Evolutionary conservation across 768 basidiomycete genomes (phyloP).

Genomic region (Krasilnikovozyma curviuscula): DNA sequence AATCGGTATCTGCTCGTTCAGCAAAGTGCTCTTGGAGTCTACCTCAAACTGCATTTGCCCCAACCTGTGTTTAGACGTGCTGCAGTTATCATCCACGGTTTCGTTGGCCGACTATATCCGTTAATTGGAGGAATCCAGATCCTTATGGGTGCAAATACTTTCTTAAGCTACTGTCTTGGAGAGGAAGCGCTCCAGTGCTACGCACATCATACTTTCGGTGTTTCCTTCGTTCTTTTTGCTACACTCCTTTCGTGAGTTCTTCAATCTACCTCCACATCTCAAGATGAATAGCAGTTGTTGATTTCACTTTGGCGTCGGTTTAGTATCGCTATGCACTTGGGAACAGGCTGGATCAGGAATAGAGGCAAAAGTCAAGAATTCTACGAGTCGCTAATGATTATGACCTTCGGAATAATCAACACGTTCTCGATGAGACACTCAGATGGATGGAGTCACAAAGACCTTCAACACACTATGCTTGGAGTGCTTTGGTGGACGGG

Average conservation of each 20-base stretch:
- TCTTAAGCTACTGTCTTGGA: conserved; percentile 2
- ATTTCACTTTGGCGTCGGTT: no score
- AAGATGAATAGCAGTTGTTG: background rate
- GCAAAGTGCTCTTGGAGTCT: conserved; percentile 60
- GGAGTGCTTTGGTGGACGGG: conserved; percentile 56
- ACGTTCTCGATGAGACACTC: conserved; percentile 10
- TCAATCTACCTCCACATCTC: background rate
- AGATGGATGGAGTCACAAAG: conserved; percentile 11
- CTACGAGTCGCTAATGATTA: conserved; percentile 13
- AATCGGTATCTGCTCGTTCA: conserved; percentile 1
- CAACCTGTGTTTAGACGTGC: conserved; percentile 1
- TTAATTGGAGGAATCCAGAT: conserved; percentile 6
- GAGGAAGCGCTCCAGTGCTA: conserved; percentile 9
- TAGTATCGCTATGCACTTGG: conserved; percentile 7
- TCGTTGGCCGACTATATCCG: conserved; percentile 8
- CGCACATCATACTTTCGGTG: conserved; percentile 8
- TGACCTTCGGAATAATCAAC: background rate
- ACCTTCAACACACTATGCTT: conserved; percentile 6
- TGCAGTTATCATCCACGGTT: background rate
- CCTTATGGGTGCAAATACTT: conserved; percentile 3
- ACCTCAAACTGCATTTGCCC: conserved; percentile 79
- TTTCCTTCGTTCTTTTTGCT: conserved; percentile 3
- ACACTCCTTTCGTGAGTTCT: conserved; percentile 3
- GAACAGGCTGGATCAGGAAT: background rate
- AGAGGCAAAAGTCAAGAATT: conserved; percentile 6